Evolutionary conservation across 345 rosid species (phyloP), one percentile per base, ranked within the genome.

Genomic region (Atalantia buxifolia): DNA sequence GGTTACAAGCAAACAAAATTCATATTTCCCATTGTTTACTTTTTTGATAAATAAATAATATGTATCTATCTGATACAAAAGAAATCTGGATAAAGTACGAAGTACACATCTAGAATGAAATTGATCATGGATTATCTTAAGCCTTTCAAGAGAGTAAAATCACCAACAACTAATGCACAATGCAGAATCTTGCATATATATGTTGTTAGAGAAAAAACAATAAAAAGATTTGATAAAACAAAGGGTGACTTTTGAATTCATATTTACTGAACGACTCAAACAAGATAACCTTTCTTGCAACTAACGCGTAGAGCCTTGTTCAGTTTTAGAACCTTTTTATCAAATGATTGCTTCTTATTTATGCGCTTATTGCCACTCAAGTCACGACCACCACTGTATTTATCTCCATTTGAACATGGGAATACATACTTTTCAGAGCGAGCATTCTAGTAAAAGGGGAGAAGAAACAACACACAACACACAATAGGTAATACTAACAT

Each of bases 231-330:
- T 42, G 1, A 2, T 25, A 45, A 30, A 64, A 9, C 19, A 25
- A 72, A 38, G 59, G 35, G 62, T n/a, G 27, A 10, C 33, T 60
- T 64, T 76, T 61, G 48, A 35, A 28, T 25, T 45, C 13, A n/a
- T 45, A 79, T 78, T 79, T 77, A 81, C 93, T 91, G 85, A 21
- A 87, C 87, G 18, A 92, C 96, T 48, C 92, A 85, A 42, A 92
- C 92, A 14, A 93, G 92, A 76, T 90, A 87, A 31, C 96, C 93
- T 67, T 82, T 87, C 63, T 40, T 82, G 82, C 93, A 92, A 68
- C 96, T 92, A 40, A 92, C 59, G 71, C 87, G 83, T 9, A 92
- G 66, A 59, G 93, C 88, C 83, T 88, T 87, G 14, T 92, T 92
- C 61, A 18, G 2, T 64, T 85, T 83, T 4, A 84, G 86, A 64